These are phyloP conservation scores for Mycena galericulata DNA, from an alignment of 768 basidiomycete genomes.

Conservation along the genomic window DNA sequence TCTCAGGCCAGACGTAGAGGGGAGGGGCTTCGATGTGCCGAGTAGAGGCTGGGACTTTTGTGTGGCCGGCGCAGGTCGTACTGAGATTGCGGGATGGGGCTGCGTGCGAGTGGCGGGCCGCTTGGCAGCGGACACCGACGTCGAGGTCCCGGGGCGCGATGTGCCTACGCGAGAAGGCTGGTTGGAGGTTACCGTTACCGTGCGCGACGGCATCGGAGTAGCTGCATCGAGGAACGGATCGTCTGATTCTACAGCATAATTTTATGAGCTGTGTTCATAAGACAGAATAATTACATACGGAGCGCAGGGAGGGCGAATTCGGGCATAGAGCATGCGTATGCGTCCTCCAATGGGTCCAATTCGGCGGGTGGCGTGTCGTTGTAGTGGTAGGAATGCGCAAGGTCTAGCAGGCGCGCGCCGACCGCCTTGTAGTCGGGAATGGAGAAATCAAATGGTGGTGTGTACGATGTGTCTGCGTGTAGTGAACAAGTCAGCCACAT, in stretches of 20 bases:
- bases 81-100: too few relatives aligned
- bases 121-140: too few relatives aligned
- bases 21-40: neutral
- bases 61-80: neutral
- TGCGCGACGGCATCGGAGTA: neutral
- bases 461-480: constrained; percentile 53
- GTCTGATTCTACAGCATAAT: constrained; percentile 34
- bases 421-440: constrained; percentile 58
- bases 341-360: constrained; percentile 42
- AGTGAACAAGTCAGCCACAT: neutral
- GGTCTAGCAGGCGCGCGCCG: constrained; percentile 49
- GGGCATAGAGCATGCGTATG: constrained; percentile 45
- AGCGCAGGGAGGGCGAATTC: constrained; percentile 44
- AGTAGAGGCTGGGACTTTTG: neutral
- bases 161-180: too few relatives aligned
- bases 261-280: neutral
- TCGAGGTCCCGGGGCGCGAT: too few relatives aligned
- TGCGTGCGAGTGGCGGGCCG: too few relatives aligned
- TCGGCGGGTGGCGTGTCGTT: constrained; percentile 48
- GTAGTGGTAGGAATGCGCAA: constrained; percentile 47
- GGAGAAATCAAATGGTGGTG: constrained; percentile 58
- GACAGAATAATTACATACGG: constrained; percentile 33
- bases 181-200: neutral
- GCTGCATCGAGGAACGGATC: constrained; percentile 43
- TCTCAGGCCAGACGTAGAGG: too few relatives aligned